Percentiles rank a stretch among this genome's conserved stretches.
phyloP scores from a whole-genome alignment of 495 filamentous ascomycete genomes.

The Aspergillus saccharolyticus region DNA sequence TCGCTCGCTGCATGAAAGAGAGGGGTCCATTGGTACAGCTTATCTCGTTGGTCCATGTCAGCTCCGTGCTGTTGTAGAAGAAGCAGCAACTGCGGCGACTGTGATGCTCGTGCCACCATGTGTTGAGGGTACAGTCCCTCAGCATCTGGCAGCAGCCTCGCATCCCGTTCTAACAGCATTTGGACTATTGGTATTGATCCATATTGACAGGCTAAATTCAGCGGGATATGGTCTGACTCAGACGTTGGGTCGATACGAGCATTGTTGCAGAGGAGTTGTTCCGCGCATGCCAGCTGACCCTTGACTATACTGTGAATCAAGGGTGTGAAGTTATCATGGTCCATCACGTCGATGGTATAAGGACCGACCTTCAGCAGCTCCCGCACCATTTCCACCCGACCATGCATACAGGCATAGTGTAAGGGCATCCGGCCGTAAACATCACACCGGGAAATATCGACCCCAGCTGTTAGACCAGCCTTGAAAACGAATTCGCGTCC shows the following conservation, averaged over 20 bases:
- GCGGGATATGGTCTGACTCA: constrained; percentile 85
- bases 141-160: constrained; percentile 79
- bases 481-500: constrained; percentile 71
- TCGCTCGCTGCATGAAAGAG: constrained; percentile 95
- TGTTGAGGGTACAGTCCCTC: constrained; percentile 98
- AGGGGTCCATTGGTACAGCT: constrained; percentile 95
- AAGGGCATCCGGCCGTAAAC: constrained; percentile 92
- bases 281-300: constrained; percentile 69
- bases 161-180: constrained; percentile 72
- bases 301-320: constrained; percentile 93
- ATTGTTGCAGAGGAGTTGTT: constrained; percentile 62
- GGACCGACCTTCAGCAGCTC: constrained; percentile 57
- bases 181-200: constrained; percentile 77
- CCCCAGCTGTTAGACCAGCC: constrained; percentile 61
- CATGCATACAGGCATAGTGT: constrained; percentile 96
- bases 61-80: constrained; percentile 81
- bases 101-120: constrained; percentile 85
- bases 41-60: constrained; percentile 89
- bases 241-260: constrained; percentile 77
- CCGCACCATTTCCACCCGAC: constrained; percentile 77
- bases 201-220: constrained; percentile 92
- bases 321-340: constrained; percentile 96
- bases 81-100: constrained; percentile 69
- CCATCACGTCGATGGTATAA: constrained; percentile 73
- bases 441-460: constrained; percentile 75